A percentile compares a stretch with the other conserved stretches of the same genome.
These are phyloP conservation scores for Dipteronia sinensis DNA, from an alignment of 345 rosid species.

Conservation along the genomic window DNA sequence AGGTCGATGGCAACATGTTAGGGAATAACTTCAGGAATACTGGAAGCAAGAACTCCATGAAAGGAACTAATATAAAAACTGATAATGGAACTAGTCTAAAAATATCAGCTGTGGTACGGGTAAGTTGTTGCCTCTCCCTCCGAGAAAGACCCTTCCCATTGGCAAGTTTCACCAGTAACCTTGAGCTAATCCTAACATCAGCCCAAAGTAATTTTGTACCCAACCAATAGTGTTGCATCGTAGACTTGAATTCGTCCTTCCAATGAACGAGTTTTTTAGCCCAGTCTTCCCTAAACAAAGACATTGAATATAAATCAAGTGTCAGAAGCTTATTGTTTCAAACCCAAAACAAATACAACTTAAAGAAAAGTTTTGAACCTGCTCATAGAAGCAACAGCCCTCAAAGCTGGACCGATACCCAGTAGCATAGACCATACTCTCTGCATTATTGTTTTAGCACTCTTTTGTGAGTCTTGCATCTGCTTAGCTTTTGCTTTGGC, in stretches of 20 bases:
- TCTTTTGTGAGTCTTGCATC: slow-evolving; percentile 61
- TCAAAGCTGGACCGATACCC: slow-evolving; percentile 90
- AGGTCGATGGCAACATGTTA: slow-evolving; percentile 96
- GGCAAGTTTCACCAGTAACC: slow-evolving; percentile 84
- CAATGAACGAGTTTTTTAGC: slow-evolving; percentile 79
- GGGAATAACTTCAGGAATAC: slow-evolving; percentile 87
- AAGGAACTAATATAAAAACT: slow-evolving; percentile 91
- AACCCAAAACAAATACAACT: slow-evolving; percentile 13
- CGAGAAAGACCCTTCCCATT: slow-evolving; percentile 91
- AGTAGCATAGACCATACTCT: slow-evolving; percentile 61
- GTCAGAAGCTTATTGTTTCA: slow-evolving; percentile 13
- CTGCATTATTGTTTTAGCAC: slow-evolving; percentile 50
- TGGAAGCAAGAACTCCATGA: slow-evolving; percentile 97
- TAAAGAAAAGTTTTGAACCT: slow-evolving; percentile 49
- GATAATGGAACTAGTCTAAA: slow-evolving; percentile 84
- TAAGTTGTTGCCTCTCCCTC: slow-evolving; percentile 82
- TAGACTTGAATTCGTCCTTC: slow-evolving; percentile 91
- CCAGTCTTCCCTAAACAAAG: slow-evolving; percentile 84
- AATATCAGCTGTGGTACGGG: slow-evolving; percentile 83
- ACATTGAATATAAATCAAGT: slow-evolving; percentile 23
- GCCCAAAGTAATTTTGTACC: slow-evolving; percentile 95
- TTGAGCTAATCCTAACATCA: slow-evolving; percentile 80
- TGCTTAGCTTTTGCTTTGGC: slow-evolving; percentile 92
- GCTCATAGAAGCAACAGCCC: slow-evolving; percentile 95
- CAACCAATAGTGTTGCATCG: slow-evolving; percentile 90